Evolutionary conservation across 208 protist genomes (phyloP).

Genomic region (Wallacemonas sp.): DNA sequence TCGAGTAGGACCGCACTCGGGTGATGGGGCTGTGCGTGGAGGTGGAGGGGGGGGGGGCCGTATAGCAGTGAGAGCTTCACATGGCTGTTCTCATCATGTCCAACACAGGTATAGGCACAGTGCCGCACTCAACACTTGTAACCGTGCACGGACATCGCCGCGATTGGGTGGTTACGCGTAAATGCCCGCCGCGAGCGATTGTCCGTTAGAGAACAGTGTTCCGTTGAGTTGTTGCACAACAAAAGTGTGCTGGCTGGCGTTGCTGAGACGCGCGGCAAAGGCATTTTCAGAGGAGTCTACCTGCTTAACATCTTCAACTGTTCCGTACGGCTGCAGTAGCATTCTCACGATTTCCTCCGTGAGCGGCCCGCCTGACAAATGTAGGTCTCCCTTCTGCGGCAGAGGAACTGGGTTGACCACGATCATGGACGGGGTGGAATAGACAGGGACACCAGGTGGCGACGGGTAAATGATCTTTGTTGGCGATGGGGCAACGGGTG

Average conservation of each 20-base stretch:
- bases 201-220: slow-evolving; percentile 68
- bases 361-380: slow-evolving; percentile 55
- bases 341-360: slow-evolving; percentile 57
- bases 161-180: slow-evolving; percentile 44
- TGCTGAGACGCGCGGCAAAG: slow-evolving; percentile 60
- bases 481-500: slow-evolving; percentile 7
- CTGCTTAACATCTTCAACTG: slow-evolving; percentile 47
- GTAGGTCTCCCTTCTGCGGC: slow-evolving; percentile 72
- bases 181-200: slow-evolving; percentile 62
- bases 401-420: slow-evolving; percentile 29
- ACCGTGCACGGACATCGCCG: not conserved
- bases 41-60: no score
- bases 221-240: slow-evolving; percentile 83
- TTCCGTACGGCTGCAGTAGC: slow-evolving; percentile 69
- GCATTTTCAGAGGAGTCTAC: slow-evolving; percentile 42
- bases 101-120: no score
- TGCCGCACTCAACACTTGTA: no score
- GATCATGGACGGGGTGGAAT: slow-evolving; percentile 26
- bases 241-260: slow-evolving; percentile 44
- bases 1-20: no score
- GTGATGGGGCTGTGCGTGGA: no score
- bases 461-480: slow-evolving; percentile 52
- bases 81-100: no score
- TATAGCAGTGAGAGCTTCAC: no score
- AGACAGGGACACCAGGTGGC: slow-evolving; percentile 32